Base-by-base conservation (phyloP, 1,139 yeast species). In the Spathaspora sp. region DNA sequence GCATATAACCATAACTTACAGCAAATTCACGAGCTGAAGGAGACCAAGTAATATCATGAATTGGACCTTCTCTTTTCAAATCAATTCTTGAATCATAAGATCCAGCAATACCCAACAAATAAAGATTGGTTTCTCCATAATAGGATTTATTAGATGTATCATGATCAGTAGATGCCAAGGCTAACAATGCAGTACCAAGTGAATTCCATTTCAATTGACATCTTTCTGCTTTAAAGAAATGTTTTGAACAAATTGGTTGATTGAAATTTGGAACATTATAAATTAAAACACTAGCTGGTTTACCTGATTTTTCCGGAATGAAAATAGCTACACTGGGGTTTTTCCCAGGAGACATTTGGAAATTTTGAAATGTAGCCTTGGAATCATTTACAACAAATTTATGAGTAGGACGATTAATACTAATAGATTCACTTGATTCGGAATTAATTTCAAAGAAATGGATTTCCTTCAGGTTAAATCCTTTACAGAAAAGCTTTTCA, bases 11-110 rank as follows among this genome's bases (percentile, higher is more conserved):
- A 63, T 91, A 91, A 50, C 88, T 90, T 43, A 93, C 99, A 49
- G 97, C 98, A 72, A 95, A 95, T 71, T 93, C 98, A 58, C 97
- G 80, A 17, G 97, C 89, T 45, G 91, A 84, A 50, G 98, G 97
- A 25, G 97, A 87, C 99, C 99, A 95, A 29, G 95, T 85, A 54
- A 93, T 87, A 64, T 93, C 99, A 68, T 95, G 97, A 56, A 95
- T 90, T 41, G 99, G 98, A 24, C 99, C 99, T 59, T 89, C 96
- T 60, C 88, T 85, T 51, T 87, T 89, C 58, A 95, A 81, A 49
- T 84, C 81, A 57, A 95, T 91, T 60, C 97, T 79, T 41, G 93
- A 88, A 60, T 93, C 96, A 61, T 89, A 90, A 37, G 93, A 81
- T 8, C 97, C 98, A 18, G 96, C 90, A 58, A 91, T 87, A 46